Conservation (phyloP, 176 grass and related monocot genomes). For the Eragrostis nindensis region DNA sequence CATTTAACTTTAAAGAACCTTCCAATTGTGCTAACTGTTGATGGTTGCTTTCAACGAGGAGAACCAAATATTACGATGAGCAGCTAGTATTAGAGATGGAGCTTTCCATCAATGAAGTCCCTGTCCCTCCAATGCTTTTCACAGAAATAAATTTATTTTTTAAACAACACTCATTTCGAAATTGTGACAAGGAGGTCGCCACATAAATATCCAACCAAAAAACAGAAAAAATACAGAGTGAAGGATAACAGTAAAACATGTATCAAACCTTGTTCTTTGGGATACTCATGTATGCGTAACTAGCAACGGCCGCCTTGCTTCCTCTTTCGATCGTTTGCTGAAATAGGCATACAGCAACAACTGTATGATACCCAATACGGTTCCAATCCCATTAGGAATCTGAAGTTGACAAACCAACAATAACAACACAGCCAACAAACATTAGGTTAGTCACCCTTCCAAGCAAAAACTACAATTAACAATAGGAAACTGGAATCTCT, state of each 20-base stretch:
- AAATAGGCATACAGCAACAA: slow-evolving; percentile 83
- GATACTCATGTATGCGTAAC: slow-evolving; percentile 44
- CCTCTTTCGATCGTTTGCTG: slow-evolving; percentile 54
- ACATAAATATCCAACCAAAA: not conserved
- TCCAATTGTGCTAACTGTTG: not conserved
- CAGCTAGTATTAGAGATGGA: slow-evolving; percentile 4
- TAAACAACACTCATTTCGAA: not conserved
- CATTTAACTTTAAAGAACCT: not conserved
- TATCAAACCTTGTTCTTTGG: slow-evolving; percentile 18
- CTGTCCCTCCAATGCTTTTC: not conserved
- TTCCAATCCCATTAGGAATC: slow-evolving; percentile 92
- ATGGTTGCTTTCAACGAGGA: slow-evolving; percentile 4
- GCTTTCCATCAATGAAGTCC: not conserved
- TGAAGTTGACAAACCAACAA: slow-evolving; percentile 46
- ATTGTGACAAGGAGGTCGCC: not conserved
- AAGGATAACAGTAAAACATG: not conserved
- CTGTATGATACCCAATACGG: slow-evolving; percentile 69
- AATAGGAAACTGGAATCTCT: slow-evolving; percentile 30
- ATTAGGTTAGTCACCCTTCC: slow-evolving; percentile 7
- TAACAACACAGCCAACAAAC: slow-evolving; percentile 16
- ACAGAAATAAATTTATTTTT: not conserved
- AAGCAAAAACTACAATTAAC: slow-evolving; percentile 22
- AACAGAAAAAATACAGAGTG: not conserved
- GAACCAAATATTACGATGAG: not conserved
- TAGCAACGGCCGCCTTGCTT: slow-evolving; percentile 58